These are phyloP conservation scores for Plasmodium falciparum DNA, from an alignment of 169 alveolate genomes.

Conservation along the genomic window DNA sequence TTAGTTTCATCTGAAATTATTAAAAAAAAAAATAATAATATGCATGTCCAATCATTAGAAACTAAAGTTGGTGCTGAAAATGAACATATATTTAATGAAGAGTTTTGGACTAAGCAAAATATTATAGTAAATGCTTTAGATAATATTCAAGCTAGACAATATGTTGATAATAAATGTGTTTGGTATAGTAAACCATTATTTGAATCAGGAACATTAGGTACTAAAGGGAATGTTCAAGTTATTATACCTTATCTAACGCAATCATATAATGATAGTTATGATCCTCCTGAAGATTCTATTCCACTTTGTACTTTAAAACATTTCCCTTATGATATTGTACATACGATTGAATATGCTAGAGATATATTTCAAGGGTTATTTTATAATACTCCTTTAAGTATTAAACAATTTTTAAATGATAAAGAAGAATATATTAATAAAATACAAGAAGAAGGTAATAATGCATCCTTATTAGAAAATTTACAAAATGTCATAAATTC, in stretches of 20 bases:
- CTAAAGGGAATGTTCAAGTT: conserved; percentile 97
- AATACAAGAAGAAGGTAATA: conserved; percentile 74
- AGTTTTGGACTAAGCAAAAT: conserved; percentile 97
- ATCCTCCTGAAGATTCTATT: conserved; percentile 97
- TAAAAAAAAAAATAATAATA: conserved; percentile 90
- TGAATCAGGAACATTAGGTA: conserved; percentile 99
- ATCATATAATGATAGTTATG: conserved; percentile 98
- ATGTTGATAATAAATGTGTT: conserved; percentile 98
- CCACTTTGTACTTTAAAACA: conserved; percentile 96
- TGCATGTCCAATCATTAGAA: conserved; percentile 88
- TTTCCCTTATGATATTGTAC: conserved; percentile 99
- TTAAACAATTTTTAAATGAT: conserved; percentile 89
- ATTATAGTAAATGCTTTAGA: conserved; percentile 98
- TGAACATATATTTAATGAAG: conserved; percentile 96
- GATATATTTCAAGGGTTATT: conserved; percentile 97
- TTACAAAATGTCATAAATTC: conserved; percentile 74
- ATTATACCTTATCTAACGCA: conserved; percentile 97
- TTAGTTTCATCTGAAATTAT: conserved; percentile 90
- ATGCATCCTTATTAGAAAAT: conserved; percentile 80
- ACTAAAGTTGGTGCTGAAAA: conserved; percentile 96
- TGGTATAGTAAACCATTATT: conserved; percentile 98
- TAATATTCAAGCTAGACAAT: conserved; percentile 97
- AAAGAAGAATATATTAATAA: conserved; percentile 82
- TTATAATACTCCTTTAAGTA: conserved; percentile 95
- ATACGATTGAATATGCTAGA: conserved; percentile 99